Conservation (phyloP, 176 grass and related monocot genomes). For the Chloris gayana region DNA sequence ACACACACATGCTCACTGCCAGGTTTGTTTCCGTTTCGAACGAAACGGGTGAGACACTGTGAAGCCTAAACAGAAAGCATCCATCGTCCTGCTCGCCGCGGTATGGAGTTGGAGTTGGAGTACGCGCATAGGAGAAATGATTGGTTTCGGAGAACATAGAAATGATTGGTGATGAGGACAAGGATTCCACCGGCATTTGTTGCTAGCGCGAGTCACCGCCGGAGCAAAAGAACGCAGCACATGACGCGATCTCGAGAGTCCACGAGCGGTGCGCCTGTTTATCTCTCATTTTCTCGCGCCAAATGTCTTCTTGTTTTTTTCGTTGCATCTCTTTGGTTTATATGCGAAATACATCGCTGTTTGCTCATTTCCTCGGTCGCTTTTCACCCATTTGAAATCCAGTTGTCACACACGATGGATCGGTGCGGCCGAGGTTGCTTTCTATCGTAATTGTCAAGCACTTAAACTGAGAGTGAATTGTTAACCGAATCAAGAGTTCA, state of each 20-base stretch:
- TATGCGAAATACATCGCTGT: conserved; percentile 12
- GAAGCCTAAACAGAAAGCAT: neutral
- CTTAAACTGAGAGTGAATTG: neutral
- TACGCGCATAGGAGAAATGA: neutral
- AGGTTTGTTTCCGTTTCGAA: neutral
- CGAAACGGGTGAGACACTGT: neutral
- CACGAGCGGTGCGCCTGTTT: neutral
- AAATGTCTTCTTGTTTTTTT: conserved; percentile 26
- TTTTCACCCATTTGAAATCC: neutral
- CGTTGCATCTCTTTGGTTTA: neutral
- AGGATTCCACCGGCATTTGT: conserved; percentile 19
- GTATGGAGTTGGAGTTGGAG: conserved; percentile 11
- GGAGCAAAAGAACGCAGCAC: neutral
- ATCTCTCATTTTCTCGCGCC: neutral
- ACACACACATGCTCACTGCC: neutral
- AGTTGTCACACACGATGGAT: conserved; percentile 2
- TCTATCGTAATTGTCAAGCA: conserved; percentile 19
- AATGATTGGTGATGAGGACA: conserved; percentile 16
- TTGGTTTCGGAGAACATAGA: too few relatives aligned
- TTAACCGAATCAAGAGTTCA: neutral
- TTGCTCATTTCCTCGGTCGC: neutral
- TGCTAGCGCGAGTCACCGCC: conserved; percentile 11
- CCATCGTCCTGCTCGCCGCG: neutral
- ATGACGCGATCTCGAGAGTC: conserved; percentile 27
- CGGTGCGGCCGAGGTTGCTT: conserved; percentile 21